These are phyloP conservation scores for Centella asiatica DNA, from an alignment of 129 eudicot genomes.

Conservation along the genomic window DNA sequence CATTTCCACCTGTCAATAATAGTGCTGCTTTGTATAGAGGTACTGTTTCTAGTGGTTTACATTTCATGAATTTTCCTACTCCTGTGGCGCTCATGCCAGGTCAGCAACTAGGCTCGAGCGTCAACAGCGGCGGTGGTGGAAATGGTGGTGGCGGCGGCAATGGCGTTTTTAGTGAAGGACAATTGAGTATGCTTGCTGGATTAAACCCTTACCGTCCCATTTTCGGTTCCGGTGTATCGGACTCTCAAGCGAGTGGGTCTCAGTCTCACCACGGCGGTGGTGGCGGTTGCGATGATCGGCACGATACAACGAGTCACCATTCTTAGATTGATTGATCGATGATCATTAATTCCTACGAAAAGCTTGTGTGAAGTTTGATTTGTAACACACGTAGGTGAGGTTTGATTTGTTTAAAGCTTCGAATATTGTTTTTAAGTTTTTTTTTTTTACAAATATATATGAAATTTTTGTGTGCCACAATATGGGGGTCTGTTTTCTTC, in stretches of 20 bases:
- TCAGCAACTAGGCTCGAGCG: conserved; percentile 37
- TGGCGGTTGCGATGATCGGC: conserved; percentile 46
- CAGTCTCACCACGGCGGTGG: conserved; percentile 27
- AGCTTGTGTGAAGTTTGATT: conserved; percentile 40
- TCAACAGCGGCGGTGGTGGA: conserved; percentile 8
- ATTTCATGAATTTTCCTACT: conserved; percentile 88
- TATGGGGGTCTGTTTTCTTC: too few relatives aligned
- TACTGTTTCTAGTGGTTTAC: conserved; percentile 68
- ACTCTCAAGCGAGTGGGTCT: conserved; percentile 69
- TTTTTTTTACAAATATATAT: too few relatives aligned
- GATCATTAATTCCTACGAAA: background rate
- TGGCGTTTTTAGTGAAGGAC: conserved; percentile 54
- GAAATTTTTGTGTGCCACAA: too few relatives aligned
- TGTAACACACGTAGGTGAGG: conserved; percentile 90
- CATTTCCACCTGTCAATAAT: conserved; percentile 60
- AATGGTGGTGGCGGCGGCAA: conserved; percentile 21
- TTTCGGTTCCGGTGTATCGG: conserved; percentile 49
- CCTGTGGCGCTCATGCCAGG: conserved; percentile 69
- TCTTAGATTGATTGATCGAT: conserved; percentile 32
- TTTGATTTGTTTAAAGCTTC: conserved; percentile 47
- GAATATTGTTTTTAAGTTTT: too few relatives aligned
- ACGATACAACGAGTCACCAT: conserved; percentile 52
- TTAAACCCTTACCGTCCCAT: conserved; percentile 48
- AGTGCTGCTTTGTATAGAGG: conserved; percentile 73
- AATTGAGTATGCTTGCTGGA: conserved; percentile 63